These are phyloP conservation scores for Septoria linicola DNA, from an alignment of 2,329 filamentous ascomycete species.

Conservation along the genomic window DNA sequence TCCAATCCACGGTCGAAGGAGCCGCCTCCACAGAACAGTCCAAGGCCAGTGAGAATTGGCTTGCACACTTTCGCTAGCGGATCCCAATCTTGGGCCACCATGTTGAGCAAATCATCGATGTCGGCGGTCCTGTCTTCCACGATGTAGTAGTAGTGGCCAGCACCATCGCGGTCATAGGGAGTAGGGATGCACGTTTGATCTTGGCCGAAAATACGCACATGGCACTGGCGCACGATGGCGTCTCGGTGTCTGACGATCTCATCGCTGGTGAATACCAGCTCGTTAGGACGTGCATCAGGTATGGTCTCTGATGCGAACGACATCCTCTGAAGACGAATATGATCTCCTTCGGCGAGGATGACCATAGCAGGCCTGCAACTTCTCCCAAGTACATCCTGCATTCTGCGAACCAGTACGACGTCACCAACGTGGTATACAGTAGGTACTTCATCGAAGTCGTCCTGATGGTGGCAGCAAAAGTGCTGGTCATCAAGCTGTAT, in stretches of 20 bases:
- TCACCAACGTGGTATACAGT: conserved; percentile 54
- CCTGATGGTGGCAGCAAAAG: conserved; percentile 42
- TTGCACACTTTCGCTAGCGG: too few species aligned
- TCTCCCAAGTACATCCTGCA: conserved; percentile 26
- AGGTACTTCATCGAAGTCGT: conserved; percentile 16
- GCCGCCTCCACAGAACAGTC: conserved; percentile 76
- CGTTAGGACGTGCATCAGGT: conserved; percentile 50
- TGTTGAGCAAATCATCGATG: conserved; percentile 18
- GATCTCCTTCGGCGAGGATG: conserved; percentile 23
- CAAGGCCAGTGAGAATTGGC: conserved; percentile 53
- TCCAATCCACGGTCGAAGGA: conserved; percentile 75
- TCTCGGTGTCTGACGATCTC: conserved; percentile 35
- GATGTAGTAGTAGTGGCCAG: conserved; percentile 62
- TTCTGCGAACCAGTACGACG: conserved; percentile 54
- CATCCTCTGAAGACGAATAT: conserved; percentile 23
- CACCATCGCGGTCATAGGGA: conserved; percentile 66
- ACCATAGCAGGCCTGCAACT: conserved; percentile 60
- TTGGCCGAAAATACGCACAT: conserved; percentile 55
- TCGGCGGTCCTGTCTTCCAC: background rate
- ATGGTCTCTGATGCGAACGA: background rate
- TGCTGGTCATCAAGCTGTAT: conserved; percentile 57
- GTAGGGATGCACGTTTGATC: conserved; percentile 47
- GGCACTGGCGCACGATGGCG: conserved; percentile 57
- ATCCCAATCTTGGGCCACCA: conserved; percentile 48
- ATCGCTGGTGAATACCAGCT: conserved; percentile 57